These are phyloP conservation scores for Kwoniella dendrophila DNA, from an alignment of 768 basidiomycete species.

Conservation along the genomic window DNA sequence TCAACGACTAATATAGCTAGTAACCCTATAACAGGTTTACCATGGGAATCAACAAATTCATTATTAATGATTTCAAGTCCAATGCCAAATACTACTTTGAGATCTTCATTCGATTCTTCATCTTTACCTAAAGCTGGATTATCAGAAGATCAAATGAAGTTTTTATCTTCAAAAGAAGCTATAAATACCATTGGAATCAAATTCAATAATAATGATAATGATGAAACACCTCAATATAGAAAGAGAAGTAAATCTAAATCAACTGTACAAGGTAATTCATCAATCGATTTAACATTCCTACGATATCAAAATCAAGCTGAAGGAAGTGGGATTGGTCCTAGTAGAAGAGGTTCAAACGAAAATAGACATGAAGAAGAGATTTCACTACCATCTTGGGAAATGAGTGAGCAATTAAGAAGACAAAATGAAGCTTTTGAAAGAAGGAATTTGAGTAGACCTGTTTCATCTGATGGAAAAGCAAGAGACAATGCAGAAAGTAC, in stretches of 20 bases:
- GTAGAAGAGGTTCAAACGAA: neutral
- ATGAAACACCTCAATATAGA: conserved; percentile 24
- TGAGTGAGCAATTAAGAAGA: conserved; percentile 20
- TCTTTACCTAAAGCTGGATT: conserved; percentile 39
- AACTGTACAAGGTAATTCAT: too few relatives aligned
- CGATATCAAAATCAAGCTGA: too few relatives aligned
- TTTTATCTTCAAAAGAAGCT: conserved; percentile 33
- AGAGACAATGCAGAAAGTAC: neutral
- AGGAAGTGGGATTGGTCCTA: neutral
- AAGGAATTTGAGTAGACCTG: conserved; percentile 16
- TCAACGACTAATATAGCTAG: conserved; percentile 9
- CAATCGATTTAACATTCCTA: too few relatives aligned
- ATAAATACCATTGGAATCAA: conserved; percentile 26
- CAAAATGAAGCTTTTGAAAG: conserved; percentile 21
- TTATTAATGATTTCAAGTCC: conserved; percentile 41
- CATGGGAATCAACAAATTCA: conserved; percentile 38
- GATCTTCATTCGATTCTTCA: conserved; percentile 35
- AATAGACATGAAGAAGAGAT: neutral
- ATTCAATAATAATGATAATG: too few relatives aligned
- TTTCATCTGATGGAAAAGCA: neutral
- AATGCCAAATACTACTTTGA: conserved; percentile 38
- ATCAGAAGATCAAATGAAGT: conserved; percentile 41
- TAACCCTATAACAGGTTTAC: too few relatives aligned
- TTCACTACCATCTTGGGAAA: conserved; percentile 23
- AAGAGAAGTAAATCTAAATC: conserved; percentile 18